phyloP scores from a whole-genome alignment of 768 basidiomycete species.

The Boletus rubroflammeus region DNA sequence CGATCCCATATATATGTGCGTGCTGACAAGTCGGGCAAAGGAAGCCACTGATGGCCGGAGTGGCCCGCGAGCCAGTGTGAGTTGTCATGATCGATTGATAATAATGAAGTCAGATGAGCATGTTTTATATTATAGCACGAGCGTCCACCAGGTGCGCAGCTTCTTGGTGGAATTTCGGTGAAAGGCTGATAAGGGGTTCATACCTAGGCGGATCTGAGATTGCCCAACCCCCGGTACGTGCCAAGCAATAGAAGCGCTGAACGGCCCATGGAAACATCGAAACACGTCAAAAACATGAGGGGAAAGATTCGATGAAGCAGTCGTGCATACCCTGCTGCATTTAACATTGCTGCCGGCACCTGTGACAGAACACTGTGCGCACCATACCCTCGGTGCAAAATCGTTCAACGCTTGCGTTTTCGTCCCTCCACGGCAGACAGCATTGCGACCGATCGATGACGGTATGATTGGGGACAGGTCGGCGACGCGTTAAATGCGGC shows the following conservation, averaged over 20 bases:
- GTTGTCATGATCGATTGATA: slow-evolving; percentile 19
- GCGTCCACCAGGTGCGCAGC: neutral
- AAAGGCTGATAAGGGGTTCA: slow-evolving; percentile 29
- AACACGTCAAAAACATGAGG: slow-evolving; percentile 30
- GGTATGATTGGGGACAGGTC: slow-evolving; percentile 26
- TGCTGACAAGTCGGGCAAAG: neutral
- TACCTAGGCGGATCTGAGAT: slow-evolving; percentile 27
- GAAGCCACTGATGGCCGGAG: slow-evolving; percentile 10
- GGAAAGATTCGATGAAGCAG: slow-evolving; percentile 11
- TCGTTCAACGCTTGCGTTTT: slow-evolving; percentile 6
- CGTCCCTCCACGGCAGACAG: slow-evolving; percentile 5
- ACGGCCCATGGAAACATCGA: slow-evolving; percentile 16
- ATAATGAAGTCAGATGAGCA: slow-evolving; percentile 24
- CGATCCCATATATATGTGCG: slow-evolving; percentile 5
- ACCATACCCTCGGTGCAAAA: slow-evolving; percentile 7
- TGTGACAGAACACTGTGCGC: neutral
- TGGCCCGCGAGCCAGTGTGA: slow-evolving; percentile 4
- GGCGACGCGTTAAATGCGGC: slow-evolving; percentile 23
- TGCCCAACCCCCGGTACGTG: slow-evolving; percentile 15
- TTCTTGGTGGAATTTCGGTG: slow-evolving; percentile 19
- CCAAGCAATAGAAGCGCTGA: slow-evolving; percentile 15
- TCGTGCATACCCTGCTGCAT: slow-evolving; percentile 13
- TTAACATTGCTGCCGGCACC: slow-evolving; percentile 7
- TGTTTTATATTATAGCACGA: slow-evolving; percentile 9
- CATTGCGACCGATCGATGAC: slow-evolving; percentile 27